Evolutionary conservation across 495 filamentous ascomycete species (phyloP).

Genomic region (Hypoxylon subgilvum): DNA sequence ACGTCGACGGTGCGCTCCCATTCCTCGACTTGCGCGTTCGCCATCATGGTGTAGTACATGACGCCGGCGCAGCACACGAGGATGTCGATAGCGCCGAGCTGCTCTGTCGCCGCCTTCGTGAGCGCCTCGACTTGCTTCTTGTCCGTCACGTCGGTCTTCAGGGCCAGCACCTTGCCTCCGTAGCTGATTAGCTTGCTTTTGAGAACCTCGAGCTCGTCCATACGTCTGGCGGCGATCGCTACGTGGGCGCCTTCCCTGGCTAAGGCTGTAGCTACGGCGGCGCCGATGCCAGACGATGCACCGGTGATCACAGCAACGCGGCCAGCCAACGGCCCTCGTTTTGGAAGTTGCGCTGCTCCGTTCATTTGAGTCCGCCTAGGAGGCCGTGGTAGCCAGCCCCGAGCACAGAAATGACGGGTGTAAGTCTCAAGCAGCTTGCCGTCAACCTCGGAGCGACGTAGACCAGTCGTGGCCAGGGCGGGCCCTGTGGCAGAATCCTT

Average conservation of each 20-base stretch:
- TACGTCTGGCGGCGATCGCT: slow-evolving; percentile 66
- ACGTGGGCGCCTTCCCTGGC: slow-evolving; percentile 63
- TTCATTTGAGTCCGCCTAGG: slow-evolving; percentile 53
- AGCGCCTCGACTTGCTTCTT: slow-evolving; percentile 61
- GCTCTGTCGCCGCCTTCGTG: slow-evolving; percentile 54
- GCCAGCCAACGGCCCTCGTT: slow-evolving; percentile 59
- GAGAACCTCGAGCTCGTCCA: slow-evolving; percentile 63
- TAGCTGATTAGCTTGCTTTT: slow-evolving; percentile 55
- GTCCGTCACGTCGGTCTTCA: slow-evolving; percentile 67
- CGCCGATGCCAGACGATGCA: slow-evolving; percentile 62
- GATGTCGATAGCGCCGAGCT: slow-evolving; percentile 69
- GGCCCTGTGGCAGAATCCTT: slow-evolving; percentile 63
- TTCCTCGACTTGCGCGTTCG: slow-evolving; percentile 65
- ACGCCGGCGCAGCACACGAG: slow-evolving; percentile 72
- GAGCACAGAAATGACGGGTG: slow-evolving; percentile 70
- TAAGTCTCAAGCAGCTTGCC: slow-evolving; percentile 66
- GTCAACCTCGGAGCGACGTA: slow-evolving; percentile 67
- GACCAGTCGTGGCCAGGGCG: slow-evolving; percentile 52
- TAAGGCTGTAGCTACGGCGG: slow-evolving; percentile 53
- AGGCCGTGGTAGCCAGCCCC: slow-evolving; percentile 67
- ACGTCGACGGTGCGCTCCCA: slow-evolving; percentile 75
- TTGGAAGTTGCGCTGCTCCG: slow-evolving; percentile 41
- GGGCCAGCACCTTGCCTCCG: slow-evolving; percentile 63
- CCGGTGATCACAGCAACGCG: slow-evolving; percentile 61
- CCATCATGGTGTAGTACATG: slow-evolving; percentile 80